Percentiles rank a stretch among this genome's conserved stretches.
Conservation (phyloP, 345 rosid species). For the Gossypioides kirkii region DNA sequence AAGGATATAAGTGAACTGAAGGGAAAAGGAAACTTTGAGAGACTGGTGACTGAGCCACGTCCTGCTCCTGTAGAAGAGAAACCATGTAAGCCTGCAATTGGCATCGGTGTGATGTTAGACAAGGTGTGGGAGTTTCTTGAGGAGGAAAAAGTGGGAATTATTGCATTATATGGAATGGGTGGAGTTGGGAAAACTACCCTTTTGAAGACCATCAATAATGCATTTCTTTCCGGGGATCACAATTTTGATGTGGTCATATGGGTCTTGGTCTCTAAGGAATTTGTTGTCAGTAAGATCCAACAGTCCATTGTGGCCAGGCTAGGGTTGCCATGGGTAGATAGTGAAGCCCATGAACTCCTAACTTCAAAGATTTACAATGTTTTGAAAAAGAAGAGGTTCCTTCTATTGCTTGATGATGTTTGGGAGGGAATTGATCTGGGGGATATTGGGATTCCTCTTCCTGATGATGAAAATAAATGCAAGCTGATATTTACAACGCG, state of each 20-base stretch:
- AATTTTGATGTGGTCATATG: constrained; percentile 17
- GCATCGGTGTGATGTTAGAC: constrained; percentile 2
- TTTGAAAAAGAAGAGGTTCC: constrained; percentile 11
- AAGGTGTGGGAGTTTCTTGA: constrained; percentile 12
- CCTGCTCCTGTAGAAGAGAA: constrained; percentile 9
- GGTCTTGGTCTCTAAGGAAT: constrained; percentile 23
- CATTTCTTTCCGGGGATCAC: background rate
- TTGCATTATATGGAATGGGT: constrained; percentile 14
- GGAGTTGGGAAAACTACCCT: constrained; percentile 25
- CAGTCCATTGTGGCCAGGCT: background rate
- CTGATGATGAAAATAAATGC: constrained; percentile 15
- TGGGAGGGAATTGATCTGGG: constrained; percentile 14
- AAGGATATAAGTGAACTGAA: constrained; percentile 10
- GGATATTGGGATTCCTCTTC: constrained; percentile 19
- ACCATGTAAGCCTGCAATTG: constrained; percentile 13
- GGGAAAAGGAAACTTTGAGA: constrained; percentile 11
- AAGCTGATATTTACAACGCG: constrained; percentile 16
- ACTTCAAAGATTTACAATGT: constrained; percentile 7
- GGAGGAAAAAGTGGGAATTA: background rate
- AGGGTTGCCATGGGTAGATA: constrained; percentile 13
- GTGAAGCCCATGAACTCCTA: background rate
- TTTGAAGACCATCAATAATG: constrained; percentile 6
- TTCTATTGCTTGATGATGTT: constrained; percentile 29
- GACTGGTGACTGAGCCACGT: constrained; percentile 8
- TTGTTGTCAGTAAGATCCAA: constrained; percentile 14